Base-by-base conservation (phyloP, 2,329 filamentous ascomycete species). In the Sclerotinia glacialis region DNA sequence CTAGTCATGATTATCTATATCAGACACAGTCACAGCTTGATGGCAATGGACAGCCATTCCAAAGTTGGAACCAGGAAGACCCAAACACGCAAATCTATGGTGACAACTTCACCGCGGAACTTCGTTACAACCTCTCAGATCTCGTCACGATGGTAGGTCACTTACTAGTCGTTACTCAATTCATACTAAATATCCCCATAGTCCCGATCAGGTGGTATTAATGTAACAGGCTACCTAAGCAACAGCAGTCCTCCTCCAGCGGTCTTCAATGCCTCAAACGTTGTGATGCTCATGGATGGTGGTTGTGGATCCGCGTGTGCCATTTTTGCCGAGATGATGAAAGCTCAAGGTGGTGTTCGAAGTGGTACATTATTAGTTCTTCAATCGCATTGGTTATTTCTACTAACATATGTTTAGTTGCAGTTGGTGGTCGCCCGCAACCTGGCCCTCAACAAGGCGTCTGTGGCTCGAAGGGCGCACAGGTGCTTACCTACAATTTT, bases 401-500 rank as follows among this genome's bases (percentile, higher is more conserved):
- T n/a, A 18, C 26, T 65, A 53, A 65, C 12, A 65, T 18, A 82
- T 42, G 82, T 88, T 5, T 83, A 82, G 69, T 84, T 42, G 46
- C 47, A 26, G 34, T 65, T 26, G 87, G 88, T 23, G 88, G 88
- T 2, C 82, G 84, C 0, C 83, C 87, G 0, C 77, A 78, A 18
- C 72, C 79, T 1, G 77, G 77, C 0, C 81, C 83, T 1, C 89
- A 88, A 78, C 86, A 89, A 78, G 82, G 81, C 5, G 79, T 89
- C n/a, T 86, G 87, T 21, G 88, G 87, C 23, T 83, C 85, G 50
- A 86, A 88, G 72, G 88, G 88, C 50, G 77, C 78, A 0, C 79
- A 82, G 67, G 18, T 65, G 7, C 18, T 52, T 12, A 46, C 21
- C 21, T 65, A 44, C 14, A 26, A 18, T 7, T 28, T 5, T 21